phyloP scores from a whole-genome alignment of 192 early-diverging fungal species.

The Backusella circina region DNA sequence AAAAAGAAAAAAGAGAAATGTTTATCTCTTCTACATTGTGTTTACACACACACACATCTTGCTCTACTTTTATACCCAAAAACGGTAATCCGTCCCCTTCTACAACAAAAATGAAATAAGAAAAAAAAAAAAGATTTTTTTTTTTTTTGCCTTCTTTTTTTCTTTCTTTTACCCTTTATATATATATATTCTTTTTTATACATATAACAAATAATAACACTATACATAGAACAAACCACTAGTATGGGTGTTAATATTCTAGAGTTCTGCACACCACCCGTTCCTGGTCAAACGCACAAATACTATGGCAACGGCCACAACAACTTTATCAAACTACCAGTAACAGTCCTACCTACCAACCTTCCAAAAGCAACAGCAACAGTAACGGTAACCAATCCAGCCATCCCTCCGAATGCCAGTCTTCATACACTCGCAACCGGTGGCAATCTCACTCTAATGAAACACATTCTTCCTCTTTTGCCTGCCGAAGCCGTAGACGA shows the following conservation, averaged over 20 bases:
- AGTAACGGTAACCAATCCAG: no score
- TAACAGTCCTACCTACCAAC: background rate
- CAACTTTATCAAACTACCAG: conserved; percentile 39
- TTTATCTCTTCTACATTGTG: background rate
- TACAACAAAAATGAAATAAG: no score
- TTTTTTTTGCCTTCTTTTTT: background rate
- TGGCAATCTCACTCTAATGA: conserved; percentile 34
- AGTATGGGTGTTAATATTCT: conserved; percentile 16
- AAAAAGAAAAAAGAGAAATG: background rate
- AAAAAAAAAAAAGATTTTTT: background rate
- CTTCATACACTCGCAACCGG: conserved; percentile 22
- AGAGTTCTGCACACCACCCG: conserved; percentile 52
- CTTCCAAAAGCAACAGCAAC: background rate
- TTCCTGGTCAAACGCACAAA: conserved; percentile 52
- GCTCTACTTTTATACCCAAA: background rate
- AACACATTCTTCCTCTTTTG: conserved; percentile 34
- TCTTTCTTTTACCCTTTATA: background rate
- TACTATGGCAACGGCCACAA: conserved; percentile 54
- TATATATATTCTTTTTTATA: background rate
- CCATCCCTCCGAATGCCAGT: background rate
- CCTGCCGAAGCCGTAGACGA: conserved; percentile 40
- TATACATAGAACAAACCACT: background rate
- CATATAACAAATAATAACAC: no score
- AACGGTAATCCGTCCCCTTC: background rate
- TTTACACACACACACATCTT: background rate